Base-by-base conservation (phyloP, 805 yeast genomes). In the Barnettozyma wickerhamii region DNA sequence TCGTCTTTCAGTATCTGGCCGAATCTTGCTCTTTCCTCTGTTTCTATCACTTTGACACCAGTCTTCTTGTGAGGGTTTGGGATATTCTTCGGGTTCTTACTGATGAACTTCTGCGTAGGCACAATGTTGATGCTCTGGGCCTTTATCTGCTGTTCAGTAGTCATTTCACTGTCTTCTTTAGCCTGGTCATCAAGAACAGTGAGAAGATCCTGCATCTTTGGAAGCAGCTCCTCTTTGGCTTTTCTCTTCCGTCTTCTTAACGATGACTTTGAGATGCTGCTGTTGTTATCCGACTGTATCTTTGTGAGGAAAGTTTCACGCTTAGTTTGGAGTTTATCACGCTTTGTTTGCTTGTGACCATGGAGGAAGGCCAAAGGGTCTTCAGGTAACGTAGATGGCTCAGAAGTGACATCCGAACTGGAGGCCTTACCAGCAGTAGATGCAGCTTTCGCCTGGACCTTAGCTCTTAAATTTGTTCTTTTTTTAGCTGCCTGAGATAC, bases 171-270 rank as follows among this genome's bases (percentile, higher is more conserved):
- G 24, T 42, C 19, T 31, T 24, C 13, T 33, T 50, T 28, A 23
- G 34, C 38, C 10, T 47, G 49, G 4, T 47, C 52, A 18, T 68
- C 72, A 38, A 84, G 64, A 14, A 75, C 77, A 21, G 66, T 65
- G 40, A 79, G 63, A 33, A 84, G 60, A 49, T 84, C 93, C 39
- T 71, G 68, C 75, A 84, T 71, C 52, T 79, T 73, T 5, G 90
- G 87, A 51, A 75, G 75, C 45, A 85, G 64, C 49, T 80, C 76
- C 42, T 82, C 84, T 51, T 73, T 75, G 36, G 70, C 67, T 51
- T 71, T 75, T 48, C 85, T 76, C 51, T 81, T 80, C 49, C 87
- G 71, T 59, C 81, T 71, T 55, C 87, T 71, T 4, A 72, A 46
- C 0, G 88, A 67, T 6, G 87, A 79, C 56, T 84, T 84, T 17